A percentile compares a stretch with the other conserved stretches of the same genome.
phyloP scores from a whole-genome alignment of 2,329 filamentous ascomycete genomes.

The Ceratocystis diversiconidia region DNA sequence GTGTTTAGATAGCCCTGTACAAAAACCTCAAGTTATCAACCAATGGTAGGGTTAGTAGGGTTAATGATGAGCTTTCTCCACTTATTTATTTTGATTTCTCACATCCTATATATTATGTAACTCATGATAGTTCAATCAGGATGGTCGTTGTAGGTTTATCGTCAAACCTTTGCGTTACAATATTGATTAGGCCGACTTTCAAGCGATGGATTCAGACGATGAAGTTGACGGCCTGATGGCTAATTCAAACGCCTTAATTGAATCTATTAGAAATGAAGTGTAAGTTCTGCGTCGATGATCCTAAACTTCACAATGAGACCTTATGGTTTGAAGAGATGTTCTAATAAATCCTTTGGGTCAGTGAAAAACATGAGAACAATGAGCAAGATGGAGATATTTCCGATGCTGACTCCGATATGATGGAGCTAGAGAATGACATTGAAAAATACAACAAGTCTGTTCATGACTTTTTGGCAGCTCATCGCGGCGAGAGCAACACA shows the following conservation, averaged over 20 bases:
- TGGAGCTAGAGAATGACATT: slow-evolving; percentile 32
- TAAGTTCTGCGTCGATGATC: not conserved
- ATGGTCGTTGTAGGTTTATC: too few relatives aligned
- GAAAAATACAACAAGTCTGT: slow-evolving; percentile 32
- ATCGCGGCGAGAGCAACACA: slow-evolving; percentile 19
- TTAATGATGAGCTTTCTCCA: too few relatives aligned
- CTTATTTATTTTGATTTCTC: too few relatives aligned
- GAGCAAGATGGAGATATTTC: slow-evolving; percentile 24
- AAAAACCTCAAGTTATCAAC: too few relatives aligned
- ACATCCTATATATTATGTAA: too few relatives aligned
- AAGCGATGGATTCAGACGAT: slow-evolving; percentile 5
- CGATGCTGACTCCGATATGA: slow-evolving; percentile 33
- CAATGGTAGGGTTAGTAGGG: too few relatives aligned
- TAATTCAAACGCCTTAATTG: slow-evolving; percentile 12
- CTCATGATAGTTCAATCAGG: too few relatives aligned
- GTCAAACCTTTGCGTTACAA: not conserved
- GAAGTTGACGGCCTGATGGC: slow-evolving; percentile 7
- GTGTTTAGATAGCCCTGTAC: too few relatives aligned
- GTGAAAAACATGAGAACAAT: not conserved
- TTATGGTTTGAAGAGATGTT: not conserved
- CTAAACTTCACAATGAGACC: not conserved
- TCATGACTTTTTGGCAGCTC: slow-evolving; percentile 29
- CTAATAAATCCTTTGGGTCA: not conserved
- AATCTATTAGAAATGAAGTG: slow-evolving; percentile 17
- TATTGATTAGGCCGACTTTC: not conserved